Evolutionary conservation across 2,329 filamentous ascomycete genomes (phyloP), one percentile per base, ranked within the genome.

Genomic region (Phialocephala subalpina): DNA sequence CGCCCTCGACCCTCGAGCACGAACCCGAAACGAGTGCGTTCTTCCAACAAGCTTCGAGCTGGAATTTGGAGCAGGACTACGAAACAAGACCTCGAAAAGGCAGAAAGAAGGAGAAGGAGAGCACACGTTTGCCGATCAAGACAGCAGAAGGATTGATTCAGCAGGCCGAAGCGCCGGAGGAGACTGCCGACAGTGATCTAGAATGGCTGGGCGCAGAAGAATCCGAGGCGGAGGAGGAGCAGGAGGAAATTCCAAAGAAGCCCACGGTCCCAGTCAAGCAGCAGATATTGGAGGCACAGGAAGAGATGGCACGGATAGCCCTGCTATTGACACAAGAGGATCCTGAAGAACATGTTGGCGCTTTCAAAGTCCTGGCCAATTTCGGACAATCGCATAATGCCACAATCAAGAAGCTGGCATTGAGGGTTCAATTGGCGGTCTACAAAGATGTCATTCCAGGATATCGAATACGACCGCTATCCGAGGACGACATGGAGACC

Each of bases 391-490:
- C 91, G 8, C 83, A 84, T 16, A 89, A 94, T 68, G 78, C 86
- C 16, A 89, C 91, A 1, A 90, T 99, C 60, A 90, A 92, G 81
- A 97, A 97, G 79, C 84, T 99, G 67, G 90, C 92, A 7, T 82
- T 99, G 69, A 92, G 90, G 57, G 93, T 96, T 25, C 94, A 97
- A 79, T 86, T 96, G 77, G 87, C 94, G 0, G 89, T 98, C 14
- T 99, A 95, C 83, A 97, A 95, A 78, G 96, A 98, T 79, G 87
- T 97, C 56, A 98, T 99, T 66, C 96, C 96, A 0, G 96, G 96
- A 25, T 99, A 99, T 78, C 87, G 96, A 67, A 98, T 99, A 82
- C 90, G 96, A 20, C 92, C 93, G 1, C 82, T 93, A 3, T 83
- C 86, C 0, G 93, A 97, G 67, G 91, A 93, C 36, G 88, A 90